A percentile compares a stretch with the other conserved stretches of the same genome.
These are phyloP conservation scores for Penicillium italicum DNA, from an alignment of 2,329 filamentous ascomycete species.

Conservation along the genomic window DNA sequence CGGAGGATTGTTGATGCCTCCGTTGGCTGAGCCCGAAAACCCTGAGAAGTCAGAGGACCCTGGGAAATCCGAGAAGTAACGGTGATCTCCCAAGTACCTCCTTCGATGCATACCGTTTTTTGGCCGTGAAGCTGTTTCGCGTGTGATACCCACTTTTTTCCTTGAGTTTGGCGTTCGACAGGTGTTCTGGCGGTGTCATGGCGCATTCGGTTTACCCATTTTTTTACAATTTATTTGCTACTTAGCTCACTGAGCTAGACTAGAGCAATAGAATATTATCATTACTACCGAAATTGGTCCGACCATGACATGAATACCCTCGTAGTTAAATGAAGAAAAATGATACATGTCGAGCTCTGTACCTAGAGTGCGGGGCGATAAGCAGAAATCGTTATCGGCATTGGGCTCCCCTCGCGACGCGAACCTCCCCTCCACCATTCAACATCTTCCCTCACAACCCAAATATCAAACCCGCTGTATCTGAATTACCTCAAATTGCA, in stretches of 20 bases:
- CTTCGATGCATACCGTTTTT: background rate
- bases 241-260: background rate
- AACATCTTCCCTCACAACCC: background rate
- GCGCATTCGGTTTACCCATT: background rate
- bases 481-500: background rate
- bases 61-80: background rate
- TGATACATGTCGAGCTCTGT: background rate
- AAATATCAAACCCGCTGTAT: background rate
- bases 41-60: background rate
- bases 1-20: constrained; percentile 25
- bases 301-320: background rate
- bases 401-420: constrained; percentile 1
- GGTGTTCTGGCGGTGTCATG: constrained; percentile 1
- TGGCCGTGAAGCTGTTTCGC: background rate
- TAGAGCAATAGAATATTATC: no score
- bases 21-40: background rate
- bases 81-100: no score
- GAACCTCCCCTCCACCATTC: background rate
- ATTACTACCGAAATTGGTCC: background rate
- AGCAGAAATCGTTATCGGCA: background rate
- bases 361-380: background rate
- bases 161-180: background rate
- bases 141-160: background rate
- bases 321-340: background rate
- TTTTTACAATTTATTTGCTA: background rate